phyloP scores from a whole-genome alignment of 2,329 filamentous ascomycete genomes.

The Cryphonectria radicalis region DNA sequence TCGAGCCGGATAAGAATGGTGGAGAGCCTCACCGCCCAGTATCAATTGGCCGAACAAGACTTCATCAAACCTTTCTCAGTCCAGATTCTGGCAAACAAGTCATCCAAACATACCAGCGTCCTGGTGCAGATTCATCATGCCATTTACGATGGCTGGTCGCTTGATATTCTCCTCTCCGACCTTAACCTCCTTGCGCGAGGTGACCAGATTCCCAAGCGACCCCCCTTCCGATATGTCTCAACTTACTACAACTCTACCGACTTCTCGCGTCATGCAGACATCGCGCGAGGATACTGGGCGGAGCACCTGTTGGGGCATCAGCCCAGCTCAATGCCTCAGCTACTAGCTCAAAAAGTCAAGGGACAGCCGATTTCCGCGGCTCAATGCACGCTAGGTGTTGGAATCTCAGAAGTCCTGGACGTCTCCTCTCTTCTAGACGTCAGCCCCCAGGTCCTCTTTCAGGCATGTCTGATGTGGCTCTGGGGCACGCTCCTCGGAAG shows the following conservation, averaged over 20 bases:
- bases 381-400: slow-evolving; percentile 40
- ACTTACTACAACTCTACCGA: slow-evolving; percentile 47
- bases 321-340: slow-evolving; percentile 56
- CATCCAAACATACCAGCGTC: slow-evolving; percentile 10
- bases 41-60: slow-evolving; percentile 44
- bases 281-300: slow-evolving; percentile 69
- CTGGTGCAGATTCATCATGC: slow-evolving; percentile 76
- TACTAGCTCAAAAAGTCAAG: slow-evolving; percentile 29
- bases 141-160: slow-evolving; percentile 92
- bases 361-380: slow-evolving; percentile 36
- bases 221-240: slow-evolving; percentile 65
- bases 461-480: slow-evolving; percentile 70
- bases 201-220: slow-evolving; percentile 43
- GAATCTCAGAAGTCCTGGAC: slow-evolving; percentile 40
- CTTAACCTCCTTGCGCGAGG: slow-evolving; percentile 55
- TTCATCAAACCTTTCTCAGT: slow-evolving; percentile 64
- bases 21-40: slow-evolving; percentile 44
- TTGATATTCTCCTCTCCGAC: slow-evolving; percentile 74
- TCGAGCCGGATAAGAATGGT: slow-evolving; percentile 48
- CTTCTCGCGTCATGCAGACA: slow-evolving; percentile 39
- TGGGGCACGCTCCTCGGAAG: slow-evolving; percentile 67
- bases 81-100: slow-evolving; percentile 48
- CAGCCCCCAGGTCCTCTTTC: slow-evolving; percentile 74
- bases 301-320: slow-evolving; percentile 63
- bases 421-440: slow-evolving; percentile 49